Conservation (phyloP, 208 protist species). For the Leishmania guyanensis region DNA sequence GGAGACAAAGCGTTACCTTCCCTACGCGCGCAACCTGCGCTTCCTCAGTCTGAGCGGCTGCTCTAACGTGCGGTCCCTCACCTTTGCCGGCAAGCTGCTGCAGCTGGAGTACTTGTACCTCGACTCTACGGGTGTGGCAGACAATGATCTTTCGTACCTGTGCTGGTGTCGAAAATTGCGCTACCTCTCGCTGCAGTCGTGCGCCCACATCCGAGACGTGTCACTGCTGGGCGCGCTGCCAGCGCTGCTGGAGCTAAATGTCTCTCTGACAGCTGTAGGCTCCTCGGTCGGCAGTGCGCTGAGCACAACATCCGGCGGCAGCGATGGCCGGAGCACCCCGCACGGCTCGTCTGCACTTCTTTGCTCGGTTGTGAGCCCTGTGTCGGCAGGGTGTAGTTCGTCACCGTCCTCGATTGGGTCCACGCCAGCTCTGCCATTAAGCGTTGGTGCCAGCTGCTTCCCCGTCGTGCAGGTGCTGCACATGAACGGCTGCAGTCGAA, state of each 20-base stretch:
- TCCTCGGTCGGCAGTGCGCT: not conserved
- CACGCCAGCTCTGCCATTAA: conserved; percentile 17
- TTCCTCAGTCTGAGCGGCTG: conserved; percentile 61
- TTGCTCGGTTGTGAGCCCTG: conserved; percentile 2
- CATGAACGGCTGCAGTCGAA: conserved; percentile 45
- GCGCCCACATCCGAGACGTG: conserved; percentile 43
- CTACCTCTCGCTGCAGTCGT: conserved; percentile 54
- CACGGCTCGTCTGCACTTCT: conserved; percentile 2
- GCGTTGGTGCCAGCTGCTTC: conserved; percentile 5
- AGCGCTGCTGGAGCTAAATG: conserved; percentile 51
- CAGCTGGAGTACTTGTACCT: conserved; percentile 52
- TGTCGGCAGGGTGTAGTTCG: not conserved
- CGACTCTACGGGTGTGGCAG: conserved; percentile 47
- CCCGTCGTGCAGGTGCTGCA: conserved; percentile 44
- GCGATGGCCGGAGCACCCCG: conserved; percentile 5
- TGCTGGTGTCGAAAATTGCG: conserved; percentile 30
- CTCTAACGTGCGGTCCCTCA: conserved; percentile 23
- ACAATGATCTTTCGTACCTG: conserved; percentile 37
- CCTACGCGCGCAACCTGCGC: conserved; percentile 25
- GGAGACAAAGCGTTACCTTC: conserved; percentile 25
- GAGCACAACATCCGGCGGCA: not conserved
- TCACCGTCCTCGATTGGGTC: not conserved
- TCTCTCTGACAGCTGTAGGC: conserved; percentile 33
- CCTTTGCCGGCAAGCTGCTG: conserved; percentile 31
- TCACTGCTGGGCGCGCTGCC: conserved; percentile 29